A percentile compares a stretch with the other conserved stretches of the same genome.
phyloP scores from a whole-genome alignment of 495 filamentous ascomycete genomes.

The Acidiella bohemica region DNA sequence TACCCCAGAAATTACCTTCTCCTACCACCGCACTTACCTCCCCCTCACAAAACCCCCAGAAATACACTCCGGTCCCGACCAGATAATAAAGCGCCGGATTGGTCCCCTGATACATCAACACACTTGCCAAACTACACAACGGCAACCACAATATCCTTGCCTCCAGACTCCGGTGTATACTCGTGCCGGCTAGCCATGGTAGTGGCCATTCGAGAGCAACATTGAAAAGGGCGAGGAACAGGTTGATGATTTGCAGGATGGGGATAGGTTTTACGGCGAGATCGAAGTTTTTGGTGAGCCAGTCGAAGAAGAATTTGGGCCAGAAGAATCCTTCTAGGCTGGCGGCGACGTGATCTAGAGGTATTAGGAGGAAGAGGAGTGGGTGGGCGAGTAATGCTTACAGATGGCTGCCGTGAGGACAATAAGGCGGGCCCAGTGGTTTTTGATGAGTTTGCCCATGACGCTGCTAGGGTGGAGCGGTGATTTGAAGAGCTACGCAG shows the following conservation, averaged over 20 bases:
- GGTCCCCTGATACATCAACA: constrained; percentile 80
- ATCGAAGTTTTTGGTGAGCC: constrained; percentile 82
- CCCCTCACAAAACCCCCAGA: constrained; percentile 94
- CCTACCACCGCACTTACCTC: constrained; percentile 49
- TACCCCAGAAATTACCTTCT: neutral
- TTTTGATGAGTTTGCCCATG: constrained; percentile 98
- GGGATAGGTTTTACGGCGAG: constrained; percentile 72
- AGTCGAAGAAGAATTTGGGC: constrained; percentile 99
- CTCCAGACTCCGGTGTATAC: constrained; percentile 76
- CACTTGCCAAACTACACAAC: constrained; percentile 56
- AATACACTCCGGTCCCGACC: constrained; percentile 76
- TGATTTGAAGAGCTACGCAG: too few species aligned
- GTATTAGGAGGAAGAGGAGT: constrained; percentile 1
- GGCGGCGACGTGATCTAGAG: constrained; percentile 70
- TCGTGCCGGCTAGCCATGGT: constrained; percentile 44
- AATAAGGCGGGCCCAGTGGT: constrained; percentile 93
- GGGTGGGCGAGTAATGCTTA: constrained; percentile 35
- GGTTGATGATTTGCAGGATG: constrained; percentile 83
- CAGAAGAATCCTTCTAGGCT: constrained; percentile 85
- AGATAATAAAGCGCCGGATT: constrained; percentile 88
- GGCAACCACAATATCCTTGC: constrained; percentile 73
- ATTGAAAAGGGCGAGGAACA: constrained; percentile 72
- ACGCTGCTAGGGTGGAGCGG: neutral
- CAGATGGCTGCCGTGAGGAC: constrained; percentile 72
- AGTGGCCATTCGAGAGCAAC: constrained; percentile 91